Base-by-base conservation (phyloP, 371 early-diverging fungal genomes). In the Batrachochytrium dendrobatidis region DNA sequence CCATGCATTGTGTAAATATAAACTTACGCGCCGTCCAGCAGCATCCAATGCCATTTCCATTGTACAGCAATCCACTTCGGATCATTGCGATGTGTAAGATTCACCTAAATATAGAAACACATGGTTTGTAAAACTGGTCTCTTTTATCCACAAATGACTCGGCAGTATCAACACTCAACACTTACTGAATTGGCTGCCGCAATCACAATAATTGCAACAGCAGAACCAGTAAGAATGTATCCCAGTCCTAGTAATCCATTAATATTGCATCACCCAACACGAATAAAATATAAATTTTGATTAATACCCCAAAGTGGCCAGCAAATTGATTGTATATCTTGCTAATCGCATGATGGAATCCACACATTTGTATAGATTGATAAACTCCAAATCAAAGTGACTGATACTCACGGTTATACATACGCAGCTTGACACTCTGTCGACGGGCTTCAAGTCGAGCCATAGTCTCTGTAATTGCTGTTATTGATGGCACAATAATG, bases 1-100 rank as follows among this genome's bases (percentile, higher is more conserved):
- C n/a, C n/a, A n/a, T n/a, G n/a, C n/a, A n/a, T n/a, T n/a, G n/a
- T n/a, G n/a, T n/a, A n/a, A n/a, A n/a, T 17, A 4, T 2, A 60
- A 86, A 61, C 61, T 90, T 86, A 30, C 88, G 88, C 87, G 18
- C 95, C 97, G 63, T 95, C 95, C 50, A 91, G 68, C 71, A 93
- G 81, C 68, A 95, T 77, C 97, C 95, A 95, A 51, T 88, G 81
- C 71, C 82, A 84, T 55, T 82, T 80, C 94, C 95, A 94, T 61
- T 86, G 83, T 22, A 66, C 71, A 0, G 88, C 87, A 15, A 84
- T 76, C 87, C 89, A 91, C n/a, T 80, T 81, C 0, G 71, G 68
- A 30, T 78, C 75, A 34, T 73, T 70, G 53, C 82, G 76, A 58
- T 83, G 76, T 45, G 79, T 73, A 51, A 89, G 82, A 55, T 74